Percentiles rank a stretch among this genome's conserved stretches.
These are phyloP conservation scores for Hansenula lynferdii DNA, from an alignment of 1,139 yeast genomes.

Conservation along the genomic window DNA sequence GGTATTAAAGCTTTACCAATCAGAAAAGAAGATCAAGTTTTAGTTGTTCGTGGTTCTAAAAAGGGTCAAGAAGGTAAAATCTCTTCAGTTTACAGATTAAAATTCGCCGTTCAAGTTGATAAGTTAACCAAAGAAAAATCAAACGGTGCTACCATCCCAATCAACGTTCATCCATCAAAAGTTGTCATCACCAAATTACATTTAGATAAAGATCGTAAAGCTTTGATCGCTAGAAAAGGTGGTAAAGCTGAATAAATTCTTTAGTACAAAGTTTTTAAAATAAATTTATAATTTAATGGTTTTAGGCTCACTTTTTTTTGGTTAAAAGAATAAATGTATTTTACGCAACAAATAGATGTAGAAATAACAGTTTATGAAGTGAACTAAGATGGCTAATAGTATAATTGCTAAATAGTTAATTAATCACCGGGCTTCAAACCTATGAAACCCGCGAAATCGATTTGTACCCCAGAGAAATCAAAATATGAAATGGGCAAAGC, in stretches of 20 bases:
- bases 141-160: slow-evolving; percentile 96
- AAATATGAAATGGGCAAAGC: too few relatives aligned
- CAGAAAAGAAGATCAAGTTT: slow-evolving; percentile 97
- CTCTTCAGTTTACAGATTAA: slow-evolving; percentile 98
- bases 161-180: slow-evolving; percentile 98
- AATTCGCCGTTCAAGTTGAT: slow-evolving; percentile 94
- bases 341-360: slow-evolving; percentile 1
- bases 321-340: slow-evolving; percentile 3
- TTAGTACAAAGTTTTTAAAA: slow-evolving; percentile 1
- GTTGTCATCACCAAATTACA: slow-evolving; percentile 98
- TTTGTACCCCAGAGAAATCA: too few relatives aligned
- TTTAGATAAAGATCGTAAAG: slow-evolving; percentile 99
- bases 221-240: slow-evolving; percentile 91
- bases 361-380: too few relatives aligned
- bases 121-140: slow-evolving; percentile 98
- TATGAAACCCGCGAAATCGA: too few relatives aligned
- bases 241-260: slow-evolving; percentile 64
- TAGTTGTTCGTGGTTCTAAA: slow-evolving; percentile 97
- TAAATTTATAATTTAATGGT: neutral
- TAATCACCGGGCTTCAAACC: too few relatives aligned
- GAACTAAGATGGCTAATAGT: too few relatives aligned
- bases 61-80: slow-evolving; percentile 99
- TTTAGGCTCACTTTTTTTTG: too few relatives aligned
- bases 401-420: too few relatives aligned
- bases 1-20: slow-evolving; percentile 94